Base-by-base conservation (phyloP, 2,329 filamentous ascomycete genomes). In the Apiospora marii region DNA sequence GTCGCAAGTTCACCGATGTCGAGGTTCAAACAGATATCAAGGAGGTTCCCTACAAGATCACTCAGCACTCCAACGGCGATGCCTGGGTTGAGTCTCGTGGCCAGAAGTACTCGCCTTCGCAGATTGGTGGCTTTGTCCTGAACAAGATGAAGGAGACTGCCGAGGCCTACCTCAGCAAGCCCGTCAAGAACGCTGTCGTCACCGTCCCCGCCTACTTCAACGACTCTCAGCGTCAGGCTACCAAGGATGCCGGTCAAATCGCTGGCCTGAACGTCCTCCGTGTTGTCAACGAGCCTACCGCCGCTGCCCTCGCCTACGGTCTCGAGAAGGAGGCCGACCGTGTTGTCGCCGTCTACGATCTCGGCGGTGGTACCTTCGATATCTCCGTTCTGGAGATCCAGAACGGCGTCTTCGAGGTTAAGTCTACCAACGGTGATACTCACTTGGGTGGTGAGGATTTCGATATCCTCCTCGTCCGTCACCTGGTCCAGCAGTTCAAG, bases 131-230 rank as follows among this genome's bases (percentile, higher is more conserved):
- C 82, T 98, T 98, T 85, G 90, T 98, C 77, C 91, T 98, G 80
- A 92, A 95, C 85, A 98, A 98, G 91, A 98, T 98, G 96, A 98
- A 97, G 92, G 96, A 98, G 90, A 98, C 96, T 70, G 96, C 96
- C 77, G 95, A 98, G 88, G 89, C 93, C 75, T 98, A 97, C 87
- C 91, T 98, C 77, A 91, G 93, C 86, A 97, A 95, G 89, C 91
- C 91, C 74, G 87, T 97, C 81, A 96, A 97, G 91, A 98, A 98
- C 83, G 96, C 95, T 79, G 96, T 98, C 74, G 96, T 98, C 79
- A 98, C 96, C 74, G 95, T 98, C 49, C 95, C 95, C 75, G 95
- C 95, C 80, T 98, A 98, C 90, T 98, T 98, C 91, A 98, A 98
- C 86, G 95, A 98, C 86, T 95, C 94, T 74, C 95, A 98, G 88